These are phyloP conservation scores for Allomyces macrogynus DNA, from an alignment of 192 early-diverging fungal genomes.

Conservation along the genomic window DNA sequence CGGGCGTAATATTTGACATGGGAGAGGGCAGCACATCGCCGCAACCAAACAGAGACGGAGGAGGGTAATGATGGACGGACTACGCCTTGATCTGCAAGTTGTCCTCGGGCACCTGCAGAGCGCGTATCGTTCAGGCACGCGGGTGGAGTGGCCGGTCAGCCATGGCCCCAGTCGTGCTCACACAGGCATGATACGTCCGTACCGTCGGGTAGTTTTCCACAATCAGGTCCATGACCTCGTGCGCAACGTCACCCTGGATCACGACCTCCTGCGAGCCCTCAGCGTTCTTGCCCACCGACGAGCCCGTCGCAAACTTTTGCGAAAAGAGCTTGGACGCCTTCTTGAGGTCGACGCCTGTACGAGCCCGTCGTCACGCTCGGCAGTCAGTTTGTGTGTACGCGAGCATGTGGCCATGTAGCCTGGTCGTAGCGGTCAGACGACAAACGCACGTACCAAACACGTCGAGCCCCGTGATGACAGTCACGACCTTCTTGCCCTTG, in stretches of 20 bases:
- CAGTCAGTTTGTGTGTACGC: neutral
- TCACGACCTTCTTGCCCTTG: slow-evolving; percentile 83
- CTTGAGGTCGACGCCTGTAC: slow-evolving; percentile 78
- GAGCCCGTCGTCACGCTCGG: neutral
- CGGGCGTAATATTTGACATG: no score
- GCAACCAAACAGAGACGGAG: no score
- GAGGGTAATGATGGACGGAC: no score
- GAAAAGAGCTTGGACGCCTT: slow-evolving; percentile 93
- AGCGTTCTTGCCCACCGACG: slow-evolving; percentile 81
- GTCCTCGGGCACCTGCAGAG: no score
- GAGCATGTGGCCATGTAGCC: neutral
- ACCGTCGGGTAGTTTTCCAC: slow-evolving; percentile 48
- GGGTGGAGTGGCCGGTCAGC: no score
- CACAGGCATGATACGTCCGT: neutral
- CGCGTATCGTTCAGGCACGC: no score
- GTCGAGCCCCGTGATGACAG: slow-evolving; percentile 63
- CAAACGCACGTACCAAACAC: slow-evolving; percentile 51
- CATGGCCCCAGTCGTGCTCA: no score
- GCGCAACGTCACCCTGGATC: slow-evolving; percentile 83
- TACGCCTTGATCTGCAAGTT: no score
- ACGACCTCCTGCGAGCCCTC: slow-evolving; percentile 88
- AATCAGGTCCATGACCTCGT: slow-evolving; percentile 75
- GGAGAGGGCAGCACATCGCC: no score
- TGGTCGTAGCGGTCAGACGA: neutral
- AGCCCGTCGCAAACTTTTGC: slow-evolving; percentile 83